Conservation (phyloP, 2,329 filamentous ascomycete genomes). For the Chalaropsis ovoidea region DNA sequence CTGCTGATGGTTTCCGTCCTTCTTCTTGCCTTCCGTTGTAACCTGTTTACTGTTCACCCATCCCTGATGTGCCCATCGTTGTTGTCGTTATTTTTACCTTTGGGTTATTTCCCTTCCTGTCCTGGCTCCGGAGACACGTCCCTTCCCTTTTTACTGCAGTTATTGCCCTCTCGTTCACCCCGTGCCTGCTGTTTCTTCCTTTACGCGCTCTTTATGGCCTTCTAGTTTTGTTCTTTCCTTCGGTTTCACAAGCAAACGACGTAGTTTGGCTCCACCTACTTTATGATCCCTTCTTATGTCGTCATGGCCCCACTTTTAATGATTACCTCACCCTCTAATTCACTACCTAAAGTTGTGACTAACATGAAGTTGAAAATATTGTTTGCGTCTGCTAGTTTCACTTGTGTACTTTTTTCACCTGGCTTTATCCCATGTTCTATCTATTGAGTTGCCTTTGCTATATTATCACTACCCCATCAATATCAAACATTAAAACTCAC, state of each 20-base stretch:
- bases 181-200: slow-evolving; percentile 1
- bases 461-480: background rate
- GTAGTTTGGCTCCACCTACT: background rate
- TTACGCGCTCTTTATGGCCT: background rate
- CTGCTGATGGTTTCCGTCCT: slow-evolving; percentile 1
- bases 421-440: background rate
- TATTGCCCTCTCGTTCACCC: background rate
- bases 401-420: slow-evolving; percentile 3
- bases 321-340: background rate
- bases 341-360: too few species aligned
- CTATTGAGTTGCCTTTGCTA: background rate
- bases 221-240: slow-evolving; percentile 11
- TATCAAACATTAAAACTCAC: background rate
- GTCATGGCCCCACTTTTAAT: slow-evolving; percentile 5
- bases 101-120: slow-evolving; percentile 11
- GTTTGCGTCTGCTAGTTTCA: background rate
- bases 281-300: background rate
- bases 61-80: slow-evolving; percentile 1
- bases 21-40: slow-evolving; percentile 12
- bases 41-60: background rate
- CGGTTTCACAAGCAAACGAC: slow-evolving; percentile 4
- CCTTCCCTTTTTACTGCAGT: background rate
- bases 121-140: background rate
- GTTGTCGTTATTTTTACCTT: background rate
- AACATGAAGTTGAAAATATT: background rate